phyloP scores from a whole-genome alignment of 208 protist genomes.

The Phytomonas serpens region DNA sequence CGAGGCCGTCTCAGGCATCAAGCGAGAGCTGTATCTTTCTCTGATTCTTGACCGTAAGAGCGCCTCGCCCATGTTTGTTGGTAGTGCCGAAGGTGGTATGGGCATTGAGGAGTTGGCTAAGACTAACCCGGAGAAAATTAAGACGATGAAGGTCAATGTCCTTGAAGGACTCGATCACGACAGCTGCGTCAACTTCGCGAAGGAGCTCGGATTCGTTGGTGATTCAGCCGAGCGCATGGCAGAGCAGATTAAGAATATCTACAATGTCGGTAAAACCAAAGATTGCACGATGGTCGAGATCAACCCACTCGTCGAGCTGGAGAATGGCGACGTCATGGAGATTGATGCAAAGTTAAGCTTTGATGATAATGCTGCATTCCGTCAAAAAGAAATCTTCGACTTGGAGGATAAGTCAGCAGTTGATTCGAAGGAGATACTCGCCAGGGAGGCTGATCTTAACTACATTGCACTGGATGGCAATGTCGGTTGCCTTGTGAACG shows the following conservation, averaged over 20 bases:
- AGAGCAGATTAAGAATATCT: constrained; percentile 93
- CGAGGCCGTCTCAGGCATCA: constrained; percentile 86
- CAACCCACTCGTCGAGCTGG: constrained; percentile 97
- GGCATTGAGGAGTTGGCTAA: constrained; percentile 98
- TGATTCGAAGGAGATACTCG: constrained; percentile 94
- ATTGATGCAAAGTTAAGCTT: constrained; percentile 99
- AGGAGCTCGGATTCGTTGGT: constrained; percentile 87
- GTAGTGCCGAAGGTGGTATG: constrained; percentile 95
- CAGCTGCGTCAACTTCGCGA: constrained; percentile 70
- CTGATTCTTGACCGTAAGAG: constrained; percentile 96
- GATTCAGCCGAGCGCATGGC: constrained; percentile 73
- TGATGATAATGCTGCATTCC: constrained; percentile 98
- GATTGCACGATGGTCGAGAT: constrained; percentile 98
- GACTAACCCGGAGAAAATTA: constrained; percentile 93
- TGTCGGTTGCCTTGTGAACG: constrained; percentile 97
- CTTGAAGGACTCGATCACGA: constrained; percentile 88
- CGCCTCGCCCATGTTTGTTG: constrained; percentile 90
- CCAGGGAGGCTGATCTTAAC: constrained; percentile 96
- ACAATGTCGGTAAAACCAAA: constrained; percentile 95
- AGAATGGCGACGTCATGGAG: constrained; percentile 92
- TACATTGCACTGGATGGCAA: constrained; percentile 99
- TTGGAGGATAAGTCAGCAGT: constrained; percentile 93
- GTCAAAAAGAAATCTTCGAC: constrained; percentile 95
- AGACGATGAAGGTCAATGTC: constrained; percentile 92
- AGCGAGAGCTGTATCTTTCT: constrained; percentile 97